Base-by-base conservation (phyloP, 345 rosid genomes). In the Rhodamnia rubescens region DNA sequence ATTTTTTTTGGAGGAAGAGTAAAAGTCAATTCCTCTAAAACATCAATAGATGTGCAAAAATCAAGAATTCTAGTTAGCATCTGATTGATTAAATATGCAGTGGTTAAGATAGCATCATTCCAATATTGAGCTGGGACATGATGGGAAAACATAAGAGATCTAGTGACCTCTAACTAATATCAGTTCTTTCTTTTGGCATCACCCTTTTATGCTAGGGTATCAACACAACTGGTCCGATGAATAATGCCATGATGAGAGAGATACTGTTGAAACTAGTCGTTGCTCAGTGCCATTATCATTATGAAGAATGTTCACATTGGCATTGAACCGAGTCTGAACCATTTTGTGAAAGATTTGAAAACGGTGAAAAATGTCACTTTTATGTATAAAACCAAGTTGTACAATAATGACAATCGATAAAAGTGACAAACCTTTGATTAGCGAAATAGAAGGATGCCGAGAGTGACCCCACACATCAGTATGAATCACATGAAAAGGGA, bases 381-480 rank as follows among this genome's bases (percentile, higher is more conserved):
- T 58, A 12, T 58, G 27, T 58, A n/a, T 58, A n/a, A 58, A 11
- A 29, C 13, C 69, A 12, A n/a, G 64, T 11, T 58, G 15, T 58
- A 26, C 2, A 1, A n/a, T 16, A n/a, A 58, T n/a, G 18, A 12
- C 32, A 58, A 58, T 12, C 3, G 16, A 58, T 58, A n/a, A n/a
- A 58, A 58, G 32, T n/a, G 69, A 9, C 11, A 58, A 58, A 58
- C 18, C 16, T 26, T 58, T 32, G 13, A 58, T n/a, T 18, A 58
- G 6, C 2, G 0, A 0, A n/a, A 12, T n/a, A 58, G 16, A 58
- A 58, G 18, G n/a, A 61, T 3, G 0, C 40, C 0, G 3, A 21
- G 20, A 59, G 0, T 1, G 40, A 27, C 11, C 21, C 5, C 40
- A 61, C 40, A 61, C 16, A 3, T 61, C 20, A 27, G 53, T 13